Evolutionary conservation across 148 eudicot species (phyloP).

Genomic region (Suaeda aralocaspica): DNA sequence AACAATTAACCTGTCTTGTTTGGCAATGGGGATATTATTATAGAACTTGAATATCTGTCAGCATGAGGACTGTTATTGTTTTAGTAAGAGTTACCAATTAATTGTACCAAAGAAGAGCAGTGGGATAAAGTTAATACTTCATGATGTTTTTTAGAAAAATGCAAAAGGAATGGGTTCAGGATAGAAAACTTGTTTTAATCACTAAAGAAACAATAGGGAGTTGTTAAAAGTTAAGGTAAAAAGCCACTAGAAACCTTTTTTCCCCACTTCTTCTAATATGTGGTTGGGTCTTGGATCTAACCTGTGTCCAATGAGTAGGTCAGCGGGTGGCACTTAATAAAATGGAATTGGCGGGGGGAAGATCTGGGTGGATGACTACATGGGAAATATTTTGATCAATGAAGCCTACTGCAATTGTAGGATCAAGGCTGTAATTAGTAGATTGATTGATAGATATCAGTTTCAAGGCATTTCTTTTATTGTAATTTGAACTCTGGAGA

Average conservation of each 20-base stretch:
- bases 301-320: too few relatives aligned
- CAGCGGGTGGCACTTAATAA: too few relatives aligned
- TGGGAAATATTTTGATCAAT: too few relatives aligned
- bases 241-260: not conserved
- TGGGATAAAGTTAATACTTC: not conserved
- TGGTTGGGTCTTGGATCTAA: too few relatives aligned
- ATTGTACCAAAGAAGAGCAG: not conserved
- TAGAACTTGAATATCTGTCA: not conserved
- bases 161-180: not conserved
- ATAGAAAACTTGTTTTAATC: not conserved
- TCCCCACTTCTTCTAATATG: too few relatives aligned
- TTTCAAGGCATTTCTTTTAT: too few relatives aligned
- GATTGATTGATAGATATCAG: too few relatives aligned
- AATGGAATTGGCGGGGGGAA: too few relatives aligned
- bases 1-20: not conserved
- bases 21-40: not conserved
- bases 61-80: not conserved
- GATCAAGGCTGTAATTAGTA: too few relatives aligned
- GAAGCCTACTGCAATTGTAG: too few relatives aligned
- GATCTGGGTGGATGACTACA: too few relatives aligned
- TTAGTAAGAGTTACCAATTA: not conserved
- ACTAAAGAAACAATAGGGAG: not conserved
- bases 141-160: not conserved
- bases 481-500: too few relatives aligned
- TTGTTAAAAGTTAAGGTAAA: not conserved